A percentile compares a stretch with the other conserved stretches of the same genome.
Evolutionary conservation across 495 filamentous ascomycete genomes (phyloP).

Genomic region (Penicillium daleae): DNA sequence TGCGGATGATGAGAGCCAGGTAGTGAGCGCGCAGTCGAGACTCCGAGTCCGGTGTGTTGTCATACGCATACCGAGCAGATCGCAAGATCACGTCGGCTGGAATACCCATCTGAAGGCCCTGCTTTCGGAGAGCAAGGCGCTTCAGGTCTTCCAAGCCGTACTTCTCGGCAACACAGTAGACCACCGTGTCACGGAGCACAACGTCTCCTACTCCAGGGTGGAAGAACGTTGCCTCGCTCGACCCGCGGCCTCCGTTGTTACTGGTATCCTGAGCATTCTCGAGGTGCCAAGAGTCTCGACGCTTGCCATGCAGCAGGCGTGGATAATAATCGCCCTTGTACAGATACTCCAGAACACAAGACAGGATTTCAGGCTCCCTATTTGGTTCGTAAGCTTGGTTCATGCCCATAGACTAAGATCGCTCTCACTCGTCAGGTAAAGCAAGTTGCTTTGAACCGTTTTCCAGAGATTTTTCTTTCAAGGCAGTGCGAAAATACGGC

Average conservation of each 20-base stretch:
- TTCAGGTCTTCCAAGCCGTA: slow-evolving; percentile 88
- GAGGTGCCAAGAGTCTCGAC: slow-evolving; percentile 65
- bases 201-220: slow-evolving; percentile 67
- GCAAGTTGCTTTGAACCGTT: slow-evolving; percentile 57
- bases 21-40: slow-evolving; percentile 90
- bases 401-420: neutral
- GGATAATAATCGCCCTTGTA: slow-evolving; percentile 75
- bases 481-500: slow-evolving; percentile 59
- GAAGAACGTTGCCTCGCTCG: slow-evolving; percentile 76
- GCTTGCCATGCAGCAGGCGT: slow-evolving; percentile 53
- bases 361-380: slow-evolving; percentile 66
- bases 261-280: slow-evolving; percentile 58
- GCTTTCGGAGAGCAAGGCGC: slow-evolving; percentile 85
- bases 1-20: slow-evolving; percentile 90
- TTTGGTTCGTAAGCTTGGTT: neutral
- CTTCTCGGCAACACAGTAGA: slow-evolving; percentile 89
- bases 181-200: slow-evolving; percentile 83
- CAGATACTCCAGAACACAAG: slow-evolving; percentile 68
- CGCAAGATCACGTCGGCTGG: slow-evolving; percentile 84
- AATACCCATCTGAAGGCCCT: slow-evolving; percentile 85
- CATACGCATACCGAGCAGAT: slow-evolving; percentile 91
- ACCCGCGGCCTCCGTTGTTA: slow-evolving; percentile 59
- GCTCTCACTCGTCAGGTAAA: slow-evolving; percentile 60
- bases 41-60: slow-evolving; percentile 89
- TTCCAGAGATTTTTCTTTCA: slow-evolving; percentile 61